Percentiles rank a stretch among this genome's conserved stretches.
Evolutionary conservation across 768 basidiomycete species (phyloP).

Genomic region (Tulasnella sp.): DNA sequence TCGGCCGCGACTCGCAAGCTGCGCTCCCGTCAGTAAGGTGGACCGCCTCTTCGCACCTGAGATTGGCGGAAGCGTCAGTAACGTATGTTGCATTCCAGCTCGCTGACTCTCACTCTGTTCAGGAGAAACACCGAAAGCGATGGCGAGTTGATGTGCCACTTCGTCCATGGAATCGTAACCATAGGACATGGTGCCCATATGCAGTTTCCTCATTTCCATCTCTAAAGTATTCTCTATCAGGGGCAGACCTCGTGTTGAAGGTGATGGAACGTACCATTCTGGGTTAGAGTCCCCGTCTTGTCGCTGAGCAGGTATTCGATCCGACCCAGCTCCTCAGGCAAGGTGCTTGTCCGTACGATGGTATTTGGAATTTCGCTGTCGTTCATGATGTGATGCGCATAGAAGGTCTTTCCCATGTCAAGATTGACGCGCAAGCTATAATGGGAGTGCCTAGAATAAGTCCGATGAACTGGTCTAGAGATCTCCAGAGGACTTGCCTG

Average conservation of each 20-base stretch:
- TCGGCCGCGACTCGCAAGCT: constrained; percentile 79
- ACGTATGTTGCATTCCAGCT: not conserved
- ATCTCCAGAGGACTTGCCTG: constrained; percentile 54
- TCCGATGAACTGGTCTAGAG: not conserved
- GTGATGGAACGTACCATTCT: constrained; percentile 65
- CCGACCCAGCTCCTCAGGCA: constrained; percentile 93
- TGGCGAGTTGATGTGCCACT: constrained; percentile 83
- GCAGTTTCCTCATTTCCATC: constrained; percentile 99
- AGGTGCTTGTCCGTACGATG: constrained; percentile 94
- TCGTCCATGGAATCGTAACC: constrained; percentile 99
- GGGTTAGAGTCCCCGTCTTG: constrained; percentile 96
- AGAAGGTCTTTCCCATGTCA: constrained; percentile 99
- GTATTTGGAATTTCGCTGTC: constrained; percentile 91
- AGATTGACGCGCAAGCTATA: constrained; percentile 92
- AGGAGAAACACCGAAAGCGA: constrained; percentile 67
- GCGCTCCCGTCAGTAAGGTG: constrained; percentile 69
- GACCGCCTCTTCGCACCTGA: constrained; percentile 38
- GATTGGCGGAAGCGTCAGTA: not conserved
- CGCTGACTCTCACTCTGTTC: constrained; percentile 47
- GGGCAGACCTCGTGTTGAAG: not conserved
- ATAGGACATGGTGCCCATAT: constrained; percentile 98
- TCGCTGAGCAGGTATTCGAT: constrained; percentile 96
- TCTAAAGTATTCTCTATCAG: constrained; percentile 46
- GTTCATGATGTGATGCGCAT: constrained; percentile 91
- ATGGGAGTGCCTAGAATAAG: not conserved